Base-by-base conservation (phyloP, 2,329 filamentous ascomycete genomes). In the Verticillium tricorpus region DNA sequence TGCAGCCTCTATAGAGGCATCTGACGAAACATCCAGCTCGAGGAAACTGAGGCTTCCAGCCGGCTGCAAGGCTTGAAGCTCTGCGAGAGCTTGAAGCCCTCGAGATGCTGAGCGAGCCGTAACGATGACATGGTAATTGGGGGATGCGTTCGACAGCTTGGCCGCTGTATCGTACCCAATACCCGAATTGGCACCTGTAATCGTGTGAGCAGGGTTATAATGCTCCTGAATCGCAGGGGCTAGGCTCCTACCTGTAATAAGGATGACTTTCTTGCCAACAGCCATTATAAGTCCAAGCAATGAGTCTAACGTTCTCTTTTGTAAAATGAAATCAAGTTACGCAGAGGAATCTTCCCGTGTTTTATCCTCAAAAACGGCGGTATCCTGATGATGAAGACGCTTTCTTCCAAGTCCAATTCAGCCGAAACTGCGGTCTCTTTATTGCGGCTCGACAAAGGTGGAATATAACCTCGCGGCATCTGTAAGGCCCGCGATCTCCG, bases 21-120 rank as follows among this genome's bases (percentile, higher is more conserved):
- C 85, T 62, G 82, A 80, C 12, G 83, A 84, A 0, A 89, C 79
- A 68, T 89, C 87, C 61, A 84, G 82, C 2, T 82, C 77, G 7
- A 82, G 71, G 0, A 77, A 80, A 56, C 87, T 86, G 70, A 89
- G 86, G 52, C 81, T 69, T 11, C 85, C 85, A 28, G 77, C 76
- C 45, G 75, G 73, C 68, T 87, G 79, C 3, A 71, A 77, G 77
- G 22, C 77, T 37, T 66, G 65, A 19, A 71, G 62, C 15, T 66
- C 66, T 19, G 58, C 57, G 14, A 75, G 60, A 3, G 74, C 76
- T 58, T 67, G 67, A 17, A 72, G 59, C 57, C 76, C 77, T 64
- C 77, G 78, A 31, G 75, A 70, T 12, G 67, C 7, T 25, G 71
- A 75, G n/a, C 78, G 73, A 45, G 67, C 66, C 17, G 70, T 73